phyloP scores from a whole-genome alignment of 345 rosid species.

The Brassica juncea region DNA sequence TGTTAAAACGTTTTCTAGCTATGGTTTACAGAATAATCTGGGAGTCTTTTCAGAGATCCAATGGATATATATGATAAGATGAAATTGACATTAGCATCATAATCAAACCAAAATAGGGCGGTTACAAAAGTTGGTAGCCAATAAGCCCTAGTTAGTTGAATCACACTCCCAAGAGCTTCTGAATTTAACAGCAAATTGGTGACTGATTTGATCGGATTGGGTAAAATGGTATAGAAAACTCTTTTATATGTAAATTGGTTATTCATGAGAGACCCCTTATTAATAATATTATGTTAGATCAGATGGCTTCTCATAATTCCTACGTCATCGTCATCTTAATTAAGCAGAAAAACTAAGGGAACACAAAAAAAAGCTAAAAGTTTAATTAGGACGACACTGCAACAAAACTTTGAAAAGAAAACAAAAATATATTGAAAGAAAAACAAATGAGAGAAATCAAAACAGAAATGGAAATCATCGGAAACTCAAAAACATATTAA shows the following conservation, averaged over 20 bases:
- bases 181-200: conserved; percentile 16
- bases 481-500: neutral
- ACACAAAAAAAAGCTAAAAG: neutral
- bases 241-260: conserved; percentile 1
- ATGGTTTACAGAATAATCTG: conserved; percentile 11
- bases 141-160: conserved; percentile 27
- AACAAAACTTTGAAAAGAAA: neutral
- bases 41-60: conserved; percentile 27
- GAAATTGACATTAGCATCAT: conserved; percentile 15
- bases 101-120: conserved; percentile 36
- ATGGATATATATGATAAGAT: conserved; percentile 33
- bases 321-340: neutral
- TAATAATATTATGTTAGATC: neutral
- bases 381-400: neutral
- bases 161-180: conserved; percentile 33
- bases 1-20: neutral
- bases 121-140: neutral
- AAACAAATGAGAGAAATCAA: neutral
- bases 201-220: conserved; percentile 5
- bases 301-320: neutral
- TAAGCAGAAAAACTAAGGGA: neutral
- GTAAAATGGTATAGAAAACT: neutral
- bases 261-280: conserved; percentile 21
- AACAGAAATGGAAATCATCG: neutral
- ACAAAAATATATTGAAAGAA: no score